Evolutionary conservation across 1,284 basidiomycete species (phyloP), one percentile per base, ranked within the genome.

Genomic region (Heterobasidion parviporum): DNA sequence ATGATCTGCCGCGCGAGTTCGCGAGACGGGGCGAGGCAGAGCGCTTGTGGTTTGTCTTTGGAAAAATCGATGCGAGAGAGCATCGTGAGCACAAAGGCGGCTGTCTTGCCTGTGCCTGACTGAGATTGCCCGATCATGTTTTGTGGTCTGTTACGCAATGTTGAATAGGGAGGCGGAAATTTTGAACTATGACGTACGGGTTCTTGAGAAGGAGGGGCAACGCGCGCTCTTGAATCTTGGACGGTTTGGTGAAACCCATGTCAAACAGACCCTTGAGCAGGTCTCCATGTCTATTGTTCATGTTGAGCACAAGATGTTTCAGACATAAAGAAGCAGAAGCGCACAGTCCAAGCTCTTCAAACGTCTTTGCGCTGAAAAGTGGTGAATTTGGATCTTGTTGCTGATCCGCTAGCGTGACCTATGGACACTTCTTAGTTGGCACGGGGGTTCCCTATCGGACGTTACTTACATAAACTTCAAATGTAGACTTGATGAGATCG

Each of bases 111-210:
- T 8, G 97, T 99, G 46, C 97, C 97, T 26, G 97, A 99, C 70
- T 99, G 97, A 52, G 94, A 98, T 74, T 99, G 97, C 9, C 94
- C 97, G 70, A 99, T 99, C 87, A 99, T 96, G 73, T 99, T 99
- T 57, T 87, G 88, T 7, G 95, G 90, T 16, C 94, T 97, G 33
- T 50, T 26, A 50, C n/a, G 34, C 48, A 46, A 34, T 51, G 10
- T 51, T n/a, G 3, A 1, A 36, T 6, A 9, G 3, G 32, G 32
- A 51, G 12, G 35, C 3, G 18, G 20, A 33, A n/a, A 33, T 34
- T 12, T 8, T 3, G 26, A 44, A 55, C 18, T n/a, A 8, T 15
- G 32, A 65, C 65, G 56, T 56, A 96, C 93, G 96, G 97, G 69
- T 97, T 90, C 57, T 85, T 73, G 14, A 99, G 82, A 33, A 99